Evolutionary conservation across 176 grass and related monocot species (phyloP), one percentile per base, ranked within the genome.

Genomic region (Oryza brachyantha): DNA sequence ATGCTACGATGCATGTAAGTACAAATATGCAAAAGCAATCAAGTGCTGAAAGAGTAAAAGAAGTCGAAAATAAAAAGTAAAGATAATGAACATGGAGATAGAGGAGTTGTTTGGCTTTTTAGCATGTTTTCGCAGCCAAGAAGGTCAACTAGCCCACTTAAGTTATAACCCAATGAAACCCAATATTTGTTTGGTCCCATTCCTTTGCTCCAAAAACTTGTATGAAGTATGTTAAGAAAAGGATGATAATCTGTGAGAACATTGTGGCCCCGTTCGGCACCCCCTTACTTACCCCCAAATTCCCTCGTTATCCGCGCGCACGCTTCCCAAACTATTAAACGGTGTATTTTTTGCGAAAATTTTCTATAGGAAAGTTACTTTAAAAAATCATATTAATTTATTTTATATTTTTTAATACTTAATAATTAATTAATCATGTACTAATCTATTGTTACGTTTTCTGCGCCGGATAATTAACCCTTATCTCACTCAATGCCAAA

Each of bases 31-130:
- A 55, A 37, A 67, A 67, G 13, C n/a, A 39, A 38, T 26, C 32
- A 79, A 79, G 34, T 68, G 63, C 46, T 68, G 76, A 79, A 68
- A 68, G 52, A 38, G 29, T 54, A 24, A 80, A 58, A 38, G 19
- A 86, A 59, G 13, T 26, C 22, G 36, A 36, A 13, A 80, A 36
- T 77, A 28, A 24, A 79, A 85, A 42, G 72, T 26, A 60, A 68
- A 27, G 25, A 70, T 34, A 79, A 35, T 57, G 22, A 68, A 79
- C 13, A 55, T 57, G 2, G 2, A 68, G 31, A 55, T 28, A 42
- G 25, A 64, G 50, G 21, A 21, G 8, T 0, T n/a, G 19, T 21
- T 21, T 54, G 19, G 50, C 7, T 54, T 10, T 55, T 55, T 22
- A 55, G 17, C 50, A 55, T 21, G 21, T 22, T 55, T 55, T 10